Evolutionary conservation across 495 filamentous ascomycete genomes (phyloP).

Genomic region (Trichoderma virens): DNA sequence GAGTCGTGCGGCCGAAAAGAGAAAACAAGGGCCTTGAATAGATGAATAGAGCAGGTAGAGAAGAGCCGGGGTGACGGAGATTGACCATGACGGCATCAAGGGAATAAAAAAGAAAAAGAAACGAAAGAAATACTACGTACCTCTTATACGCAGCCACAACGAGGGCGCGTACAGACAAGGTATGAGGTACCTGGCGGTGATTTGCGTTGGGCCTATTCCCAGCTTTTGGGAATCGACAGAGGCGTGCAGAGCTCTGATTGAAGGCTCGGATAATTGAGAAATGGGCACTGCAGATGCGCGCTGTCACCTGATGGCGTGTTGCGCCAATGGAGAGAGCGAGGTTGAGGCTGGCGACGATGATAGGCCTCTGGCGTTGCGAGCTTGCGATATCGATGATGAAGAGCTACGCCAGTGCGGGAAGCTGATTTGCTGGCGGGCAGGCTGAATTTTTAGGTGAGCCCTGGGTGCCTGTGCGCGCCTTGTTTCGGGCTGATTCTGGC

Average conservation of each 20-base stretch:
- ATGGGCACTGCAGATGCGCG: slow-evolving; percentile 32
- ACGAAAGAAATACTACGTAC: slow-evolving; percentile 21
- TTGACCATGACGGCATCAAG: slow-evolving; percentile 14
- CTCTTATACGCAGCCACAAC: slow-evolving; percentile 24
- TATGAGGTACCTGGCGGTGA: slow-evolving; percentile 23
- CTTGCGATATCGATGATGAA: slow-evolving; percentile 22
- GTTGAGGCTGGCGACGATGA: slow-evolving; percentile 30
- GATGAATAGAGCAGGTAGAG: not conserved
- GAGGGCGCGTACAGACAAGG: slow-evolving; percentile 22
- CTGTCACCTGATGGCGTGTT: slow-evolving; percentile 41
- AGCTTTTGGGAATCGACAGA: slow-evolving; percentile 11
- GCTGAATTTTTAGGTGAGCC: slow-evolving; percentile 16
- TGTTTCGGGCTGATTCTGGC: not conserved
- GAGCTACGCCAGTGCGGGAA: slow-evolving; percentile 20
- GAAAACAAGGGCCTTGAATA: not conserved
- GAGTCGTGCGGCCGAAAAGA: slow-evolving; percentile 23
- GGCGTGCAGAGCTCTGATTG: slow-evolving; percentile 11
- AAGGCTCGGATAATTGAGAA: slow-evolving; percentile 24
- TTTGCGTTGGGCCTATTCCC: slow-evolving; percentile 18
- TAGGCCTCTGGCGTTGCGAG: slow-evolving; percentile 39
- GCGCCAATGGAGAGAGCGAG: slow-evolving; percentile 37
- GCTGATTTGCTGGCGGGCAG: slow-evolving; percentile 37
- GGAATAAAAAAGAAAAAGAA: not conserved
- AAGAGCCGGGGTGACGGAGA: slow-evolving; percentile 12
- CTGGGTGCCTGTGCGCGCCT: not conserved